A percentile compares a stretch with the other conserved stretches of the same genome.
Conservation (phyloP, 805 yeast genomes). For the Suhomyces vadensis region DNA sequence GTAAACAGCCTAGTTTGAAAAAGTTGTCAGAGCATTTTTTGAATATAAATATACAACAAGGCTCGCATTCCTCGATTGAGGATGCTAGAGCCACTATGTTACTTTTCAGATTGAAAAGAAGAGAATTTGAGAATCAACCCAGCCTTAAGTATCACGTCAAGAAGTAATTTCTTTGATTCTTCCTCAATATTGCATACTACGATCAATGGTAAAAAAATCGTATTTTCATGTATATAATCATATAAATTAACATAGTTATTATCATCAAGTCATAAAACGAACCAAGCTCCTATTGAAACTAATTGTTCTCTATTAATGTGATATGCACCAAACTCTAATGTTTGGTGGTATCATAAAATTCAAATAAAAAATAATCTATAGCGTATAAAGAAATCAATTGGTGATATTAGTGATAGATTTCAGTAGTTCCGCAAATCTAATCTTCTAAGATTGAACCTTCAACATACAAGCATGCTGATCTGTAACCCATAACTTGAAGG, state of each 20-base stretch:
- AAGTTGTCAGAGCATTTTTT: conserved; percentile 59
- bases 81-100: conserved; percentile 90
- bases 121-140: conserved; percentile 52
- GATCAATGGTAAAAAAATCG: too few species aligned
- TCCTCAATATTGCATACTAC: too few species aligned
- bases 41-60: conserved; percentile 63
- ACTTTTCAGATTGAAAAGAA: conserved; percentile 62
- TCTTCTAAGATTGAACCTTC: conserved; percentile 39
- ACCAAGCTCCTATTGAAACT: too few species aligned
- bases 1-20: conserved; percentile 74
- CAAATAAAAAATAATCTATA: too few species aligned
- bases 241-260: not conserved
- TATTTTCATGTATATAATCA: not conserved
- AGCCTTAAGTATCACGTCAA: conserved; percentile 4
- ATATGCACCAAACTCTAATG: too few species aligned
- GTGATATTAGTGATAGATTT: too few species aligned
- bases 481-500: conserved; percentile 37
- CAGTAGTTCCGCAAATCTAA: conserved; percentile 10
- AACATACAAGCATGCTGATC: conserved; percentile 36
- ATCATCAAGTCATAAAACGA: conserved; percentile 2
- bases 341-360: too few species aligned
- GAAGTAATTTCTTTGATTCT: not conserved
- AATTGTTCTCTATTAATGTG: too few species aligned
- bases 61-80: conserved; percentile 83
- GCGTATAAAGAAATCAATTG: too few species aligned